A percentile compares a stretch with the other conserved stretches of the same genome.
phyloP scores from a whole-genome alignment of 2,329 filamentous ascomycete genomes.

The Drechslera avenae region DNA sequence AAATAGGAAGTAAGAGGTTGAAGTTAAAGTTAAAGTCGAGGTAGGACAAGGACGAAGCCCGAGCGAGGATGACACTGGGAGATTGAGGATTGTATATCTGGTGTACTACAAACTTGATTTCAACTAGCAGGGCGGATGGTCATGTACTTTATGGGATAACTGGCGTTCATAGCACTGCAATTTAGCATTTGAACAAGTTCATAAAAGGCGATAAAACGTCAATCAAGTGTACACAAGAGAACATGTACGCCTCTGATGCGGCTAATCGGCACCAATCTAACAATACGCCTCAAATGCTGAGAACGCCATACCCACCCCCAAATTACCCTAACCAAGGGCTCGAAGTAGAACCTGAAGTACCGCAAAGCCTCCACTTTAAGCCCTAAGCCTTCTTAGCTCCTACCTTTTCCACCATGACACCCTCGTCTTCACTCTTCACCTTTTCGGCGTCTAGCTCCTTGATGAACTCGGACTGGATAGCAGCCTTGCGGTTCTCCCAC shows the following conservation, averaged over 20 bases:
- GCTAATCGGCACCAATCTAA: constrained; percentile 1
- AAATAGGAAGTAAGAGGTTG: constrained; percentile 38
- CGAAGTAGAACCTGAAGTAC: neutral
- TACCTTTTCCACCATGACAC: constrained; percentile 22
- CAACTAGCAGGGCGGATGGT: constrained; percentile 23
- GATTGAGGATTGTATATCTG: constrained; percentile 34
- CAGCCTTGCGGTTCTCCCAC: constrained; percentile 84
- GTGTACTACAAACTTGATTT: constrained; percentile 34
- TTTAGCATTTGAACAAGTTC: constrained; percentile 22
- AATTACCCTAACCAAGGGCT: neutral
- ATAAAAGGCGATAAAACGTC: neutral
- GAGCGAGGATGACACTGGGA: neutral
- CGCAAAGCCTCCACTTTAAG: neutral
- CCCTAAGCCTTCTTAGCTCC: neutral
- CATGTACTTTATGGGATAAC: constrained; percentile 28
- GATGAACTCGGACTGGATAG: constrained; percentile 78
- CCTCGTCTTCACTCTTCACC: constrained; percentile 31
- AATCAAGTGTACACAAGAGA: neutral
- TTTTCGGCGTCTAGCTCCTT: constrained; percentile 75
- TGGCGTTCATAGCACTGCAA: constrained; percentile 44
- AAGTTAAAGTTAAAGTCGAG: neutral
- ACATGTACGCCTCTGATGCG: constrained; percentile 3
- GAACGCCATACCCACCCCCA: constrained; percentile 5
- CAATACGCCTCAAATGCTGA: constrained; percentile 15
- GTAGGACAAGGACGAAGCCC: neutral